Evolutionary conservation across 2,329 filamentous ascomycete genomes (phyloP), one percentile per base, ranked within the genome.

Genomic region (Nothopassalora personata): DNA sequence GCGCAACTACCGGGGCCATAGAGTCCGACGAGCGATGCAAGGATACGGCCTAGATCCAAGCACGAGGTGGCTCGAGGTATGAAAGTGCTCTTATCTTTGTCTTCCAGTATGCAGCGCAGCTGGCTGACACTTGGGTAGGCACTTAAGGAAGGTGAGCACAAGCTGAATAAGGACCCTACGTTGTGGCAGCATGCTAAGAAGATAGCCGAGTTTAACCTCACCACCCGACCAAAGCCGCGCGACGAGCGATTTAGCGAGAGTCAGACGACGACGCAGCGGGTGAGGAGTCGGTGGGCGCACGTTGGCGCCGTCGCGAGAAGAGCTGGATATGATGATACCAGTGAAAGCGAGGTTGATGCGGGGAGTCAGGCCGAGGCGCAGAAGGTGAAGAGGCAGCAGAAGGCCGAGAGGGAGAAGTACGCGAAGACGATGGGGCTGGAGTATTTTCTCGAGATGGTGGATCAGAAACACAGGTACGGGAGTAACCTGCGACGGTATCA

Each of bases 401-500:
- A 83, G 69, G 75, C 76, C 0, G 79, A 83, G 66, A 80, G 86
- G 36, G 84, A 85, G 60, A 83, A 85, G 65, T 84, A 83, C 5
- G 86, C 90, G 1, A 89, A 87, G 72, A 87, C 85, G 72, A 93
- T 96, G 89, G 90, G 90, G 18, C 73, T 95, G 36, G 87, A 90
- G 69, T 96, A 96, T 71, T 96, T 94, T 63, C 78, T 86, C 1
- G 85, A 96, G 68, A 92, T 96, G 88, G 71, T 73, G 9, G 72
- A 73, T 60, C 76, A 86, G 50, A 92, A 95, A 73, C 91, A 97
- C 71, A 84, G 91, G 4, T 95, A 96, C 69, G 92, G 91, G 4
- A 88, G 86, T 56, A 95, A 94, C 66, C 74, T 96, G 53, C 81
- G 89, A 33, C 82, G 84, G 33, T 97, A 96, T 67, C 92, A 97